A percentile compares a stretch with the other conserved stretches of the same genome.
phyloP scores from a whole-genome alignment of 2,329 filamentous ascomycete species.

The Lachnellula hyalina region DNA sequence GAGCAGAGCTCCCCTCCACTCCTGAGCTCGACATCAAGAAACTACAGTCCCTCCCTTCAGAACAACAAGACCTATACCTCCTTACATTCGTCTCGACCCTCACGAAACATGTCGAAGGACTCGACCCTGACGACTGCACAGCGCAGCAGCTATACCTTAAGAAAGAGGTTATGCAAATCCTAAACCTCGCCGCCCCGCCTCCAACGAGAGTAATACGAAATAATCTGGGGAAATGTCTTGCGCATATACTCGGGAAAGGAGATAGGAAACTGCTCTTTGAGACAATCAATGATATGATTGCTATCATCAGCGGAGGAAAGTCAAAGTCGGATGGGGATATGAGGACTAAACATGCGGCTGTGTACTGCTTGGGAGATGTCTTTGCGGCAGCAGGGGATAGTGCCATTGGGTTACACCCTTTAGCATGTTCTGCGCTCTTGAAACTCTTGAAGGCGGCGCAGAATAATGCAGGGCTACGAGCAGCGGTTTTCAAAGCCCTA shows the following conservation, averaged over 20 bases:
- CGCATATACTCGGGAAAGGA: conserved; percentile 75
- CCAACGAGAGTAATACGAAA: conserved; percentile 87
- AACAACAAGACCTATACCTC: conserved; percentile 94
- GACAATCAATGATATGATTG: conserved; percentile 82
- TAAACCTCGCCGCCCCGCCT: conserved; percentile 73
- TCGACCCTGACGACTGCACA: conserved; percentile 75
- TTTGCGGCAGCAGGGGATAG: conserved; percentile 93
- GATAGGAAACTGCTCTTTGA: conserved; percentile 92
- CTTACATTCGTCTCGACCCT: conserved; percentile 83
- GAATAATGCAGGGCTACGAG: conserved; percentile 75
- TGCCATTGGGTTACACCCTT: conserved; percentile 73
- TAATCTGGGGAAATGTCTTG: conserved; percentile 79
- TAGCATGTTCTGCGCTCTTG: conserved; percentile 66
- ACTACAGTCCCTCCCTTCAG: conserved; percentile 80
- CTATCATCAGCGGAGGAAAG: conserved; percentile 68
- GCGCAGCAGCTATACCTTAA: conserved; percentile 89
- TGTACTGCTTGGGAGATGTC: conserved; percentile 79
- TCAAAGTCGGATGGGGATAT: conserved; percentile 69
- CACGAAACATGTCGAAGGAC: conserved; percentile 68
- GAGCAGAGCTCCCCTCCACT: conserved; percentile 42
- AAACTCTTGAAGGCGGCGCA: conserved; percentile 76
- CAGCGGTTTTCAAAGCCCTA: conserved; percentile 69
- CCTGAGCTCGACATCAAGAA: conserved; percentile 86
- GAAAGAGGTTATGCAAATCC: conserved; percentile 88
- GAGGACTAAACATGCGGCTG: conserved; percentile 79